These are phyloP conservation scores for Ophiostoma montium DNA, from an alignment of 2,329 filamentous ascomycete species.

Conservation along the genomic window DNA sequence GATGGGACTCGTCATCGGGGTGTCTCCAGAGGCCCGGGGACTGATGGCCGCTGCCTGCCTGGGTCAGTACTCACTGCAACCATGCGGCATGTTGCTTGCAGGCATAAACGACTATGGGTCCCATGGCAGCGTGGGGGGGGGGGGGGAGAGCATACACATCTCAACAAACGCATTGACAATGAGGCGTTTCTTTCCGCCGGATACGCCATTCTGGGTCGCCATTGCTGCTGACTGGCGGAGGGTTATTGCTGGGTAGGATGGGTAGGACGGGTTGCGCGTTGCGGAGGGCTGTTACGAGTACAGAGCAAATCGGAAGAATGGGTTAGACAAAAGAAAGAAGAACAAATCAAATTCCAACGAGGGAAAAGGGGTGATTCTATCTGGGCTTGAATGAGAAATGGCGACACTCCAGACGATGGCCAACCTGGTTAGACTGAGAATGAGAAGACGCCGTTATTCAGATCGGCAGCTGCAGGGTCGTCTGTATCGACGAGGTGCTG, in stretches of 20 bases:
- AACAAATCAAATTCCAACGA: not conserved
- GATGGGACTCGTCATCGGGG: conserved; percentile 47
- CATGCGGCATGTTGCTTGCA: not conserved
- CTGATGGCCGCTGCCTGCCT: conserved; percentile 26
- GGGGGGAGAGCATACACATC: not conserved
- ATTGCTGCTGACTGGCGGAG: not conserved
- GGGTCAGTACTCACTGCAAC: not conserved
- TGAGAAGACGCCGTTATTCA: no score
- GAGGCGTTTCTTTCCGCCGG: conserved; percentile 1
- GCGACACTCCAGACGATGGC: not conserved
- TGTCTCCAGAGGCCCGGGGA: conserved; percentile 41
- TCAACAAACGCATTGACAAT: conserved; percentile 2
- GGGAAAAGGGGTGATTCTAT: not conserved
- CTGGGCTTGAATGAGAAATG: not conserved
- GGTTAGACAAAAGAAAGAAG: not conserved
- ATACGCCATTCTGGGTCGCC: not conserved
- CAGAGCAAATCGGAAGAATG: not conserved
- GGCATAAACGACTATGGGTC: not conserved
- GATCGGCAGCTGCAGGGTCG: no score
- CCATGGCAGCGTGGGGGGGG: not conserved
- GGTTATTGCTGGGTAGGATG: no score
- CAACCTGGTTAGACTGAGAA: not conserved
- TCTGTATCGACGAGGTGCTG: no score
- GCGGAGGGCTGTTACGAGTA: not conserved
- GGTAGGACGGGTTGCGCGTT: not conserved